Percentiles rank a stretch among this genome's conserved stretches.
Evolutionary conservation across 1,284 basidiomycete genomes (phyloP).

Genomic region (Cryptococcus maquisensis): DNA sequence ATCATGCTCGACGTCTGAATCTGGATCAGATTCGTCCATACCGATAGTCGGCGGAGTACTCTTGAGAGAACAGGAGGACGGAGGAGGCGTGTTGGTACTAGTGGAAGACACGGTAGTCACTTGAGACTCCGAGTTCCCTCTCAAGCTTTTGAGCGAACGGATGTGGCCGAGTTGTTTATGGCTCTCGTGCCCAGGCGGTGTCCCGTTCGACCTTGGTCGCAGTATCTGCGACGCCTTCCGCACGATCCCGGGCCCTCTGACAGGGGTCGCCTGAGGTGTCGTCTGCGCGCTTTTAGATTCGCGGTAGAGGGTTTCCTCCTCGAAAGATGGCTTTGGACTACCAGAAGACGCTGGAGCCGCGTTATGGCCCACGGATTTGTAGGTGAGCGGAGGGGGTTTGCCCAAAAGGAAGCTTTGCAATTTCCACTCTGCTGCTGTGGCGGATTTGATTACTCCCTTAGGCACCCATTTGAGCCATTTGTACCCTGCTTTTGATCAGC

Average conservation of each 20-base stretch:
- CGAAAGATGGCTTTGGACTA: background rate
- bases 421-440: constrained; percentile 95
- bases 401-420: constrained; percentile 94
- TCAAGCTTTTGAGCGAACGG: no score
- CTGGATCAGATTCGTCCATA: background rate
- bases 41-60: background rate
- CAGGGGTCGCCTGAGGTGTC: background rate
- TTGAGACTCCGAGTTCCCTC: background rate
- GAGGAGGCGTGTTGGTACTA: background rate
- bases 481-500: constrained; percentile 60
- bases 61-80: background rate
- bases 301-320: background rate
- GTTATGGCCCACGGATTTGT: constrained; percentile 29
- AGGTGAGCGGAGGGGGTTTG: constrained; percentile 68
- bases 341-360: constrained; percentile 35
- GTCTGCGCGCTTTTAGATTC: background rate
- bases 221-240: constrained; percentile 6
- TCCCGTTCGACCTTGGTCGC: background rate
- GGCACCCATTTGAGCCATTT: constrained; percentile 97
- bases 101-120: background rate
- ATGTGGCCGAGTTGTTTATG: no score
- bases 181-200: background rate
- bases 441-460: constrained; percentile 85
- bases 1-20: background rate
- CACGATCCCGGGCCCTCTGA: background rate